Base-by-base conservation (phyloP, 176 grass and related monocot species). In the Zea mays region DNA sequence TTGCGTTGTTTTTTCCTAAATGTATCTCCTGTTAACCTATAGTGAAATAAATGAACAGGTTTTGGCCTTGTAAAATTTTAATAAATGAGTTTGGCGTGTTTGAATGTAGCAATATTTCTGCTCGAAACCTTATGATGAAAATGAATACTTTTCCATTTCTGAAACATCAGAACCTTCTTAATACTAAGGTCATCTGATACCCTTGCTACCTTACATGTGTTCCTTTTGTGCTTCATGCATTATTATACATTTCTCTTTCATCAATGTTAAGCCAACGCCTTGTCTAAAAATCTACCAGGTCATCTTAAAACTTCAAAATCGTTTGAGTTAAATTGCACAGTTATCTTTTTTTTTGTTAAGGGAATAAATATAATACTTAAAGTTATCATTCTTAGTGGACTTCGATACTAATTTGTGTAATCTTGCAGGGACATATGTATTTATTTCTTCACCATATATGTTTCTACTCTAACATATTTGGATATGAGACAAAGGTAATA, bases 401-500 rank as follows among this genome's bases (percentile, higher is more conserved):
- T 74, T 68, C 65, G 39, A 41, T 81, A 70, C 76, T 84, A 71
- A 71, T 67, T 63, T 56, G 36, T 37, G 68, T 82, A 73, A 70
- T 85, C 58, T 71, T 68, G 63, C 88, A 99, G 96, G 96, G 96
- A 12, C 88, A 99, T 66, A 93, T 99, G 96, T 99, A 99, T 93
- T 87, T 99, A 78, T 99, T 99, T 85, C 81, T 93, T 71, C 92
- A 83, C 69, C 92, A 99, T 78, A 85, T 96, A 71, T 96, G 96
- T 75, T 96, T 99, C 72, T 99, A 99, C 68, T 96, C 92, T 20
- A 99, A 99, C 81, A 93, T 99, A 87, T 96, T 99, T 71, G 96
- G 96, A 78, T 99, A 87, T 60, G 96, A 99, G 86, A 99, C 89
- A 4, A 96, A 99, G 96, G 96, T 99, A 90, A 50, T 47, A 60